Conservation (phyloP, 2,329 filamentous ascomycete genomes). For the Diaporthe ilicicola region DNA sequence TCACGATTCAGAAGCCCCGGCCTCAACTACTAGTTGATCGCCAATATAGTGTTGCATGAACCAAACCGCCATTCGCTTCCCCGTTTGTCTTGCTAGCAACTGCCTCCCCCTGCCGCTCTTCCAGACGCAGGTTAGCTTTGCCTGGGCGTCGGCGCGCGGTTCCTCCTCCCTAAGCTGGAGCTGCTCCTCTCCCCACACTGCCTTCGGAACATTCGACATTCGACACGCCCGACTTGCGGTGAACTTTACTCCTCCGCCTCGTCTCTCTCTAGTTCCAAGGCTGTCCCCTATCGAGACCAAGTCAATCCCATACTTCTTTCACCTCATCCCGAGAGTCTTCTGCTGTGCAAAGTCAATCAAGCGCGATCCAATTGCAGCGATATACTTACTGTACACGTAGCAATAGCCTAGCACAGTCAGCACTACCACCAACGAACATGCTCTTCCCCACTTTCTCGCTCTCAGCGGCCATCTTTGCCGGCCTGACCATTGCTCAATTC, state of each 20-base stretch:
- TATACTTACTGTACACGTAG: no score
- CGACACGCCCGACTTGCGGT: background rate
- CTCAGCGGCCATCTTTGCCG: conserved; percentile 60
- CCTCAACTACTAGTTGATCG: background rate
- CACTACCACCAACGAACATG: conserved; percentile 48
- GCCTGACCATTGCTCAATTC: conserved; percentile 61
- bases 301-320: background rate
- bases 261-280: background rate
- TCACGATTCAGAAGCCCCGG: background rate
- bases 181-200: conserved; percentile 4
- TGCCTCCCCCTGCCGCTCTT: background rate
- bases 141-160: background rate
- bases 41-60: background rate
- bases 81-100: background rate
- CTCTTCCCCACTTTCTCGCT: conserved; percentile 50
- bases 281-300: background rate
- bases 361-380: background rate
- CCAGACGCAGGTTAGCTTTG: background rate
- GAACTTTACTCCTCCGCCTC: background rate
- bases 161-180: background rate
- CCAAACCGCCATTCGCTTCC: background rate
- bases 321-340: background rate
- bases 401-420: background rate
- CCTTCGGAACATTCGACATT: background rate
- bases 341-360: background rate